Evolutionary conservation across 1,284 basidiomycete species (phyloP), one percentile per base, ranked within the genome.

Genomic region (Ustilago nuda): DNA sequence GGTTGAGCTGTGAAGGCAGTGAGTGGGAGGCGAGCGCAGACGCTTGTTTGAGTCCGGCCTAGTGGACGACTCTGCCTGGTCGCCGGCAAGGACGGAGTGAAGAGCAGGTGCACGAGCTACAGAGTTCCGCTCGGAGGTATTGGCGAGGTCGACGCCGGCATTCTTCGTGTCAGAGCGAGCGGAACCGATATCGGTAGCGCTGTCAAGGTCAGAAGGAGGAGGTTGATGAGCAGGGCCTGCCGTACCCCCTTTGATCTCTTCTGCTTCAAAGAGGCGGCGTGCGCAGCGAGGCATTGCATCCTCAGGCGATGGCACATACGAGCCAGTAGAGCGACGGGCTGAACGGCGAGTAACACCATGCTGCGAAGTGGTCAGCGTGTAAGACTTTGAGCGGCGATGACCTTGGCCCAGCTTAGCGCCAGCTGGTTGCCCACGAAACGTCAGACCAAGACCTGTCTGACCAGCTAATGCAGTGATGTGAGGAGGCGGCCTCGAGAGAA

Each of bases 311-410:
- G 54, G 56, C 1, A 45, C 65, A 50, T 56, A 50, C 3, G 70
- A 72, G 11, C 70, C 70, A 1, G 65, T 66, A 2, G 64, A 72
- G 39, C 69, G 69, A 17, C 69, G 64, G 4, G 53, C 39, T 1
- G 70, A 58, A 0, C 27, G 54, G 1, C 54, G 60, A 1, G 43
- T n/a, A 4, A 45, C 35, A 11, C 58, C 56, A 0, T 55, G 58
- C 37, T 64, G 58, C 0, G 65, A 43, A 37, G 50, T 59, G 2
- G 36, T 13, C n/a, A 72, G 7, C 5, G 48, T 72, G 45, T 72
- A 62, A 11, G 68, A 68, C 56, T 78, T 71, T 32, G 68, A 72
- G 19, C 67, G 58, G n/a, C 68, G 68, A 33, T 77, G 75, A 50
- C 75, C 64, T 4, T 48, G 61, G 13, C 62, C 70, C 3, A 23